Base-by-base conservation (phyloP, 805 yeast species). In the Debaryomyces tyrocola region DNA sequence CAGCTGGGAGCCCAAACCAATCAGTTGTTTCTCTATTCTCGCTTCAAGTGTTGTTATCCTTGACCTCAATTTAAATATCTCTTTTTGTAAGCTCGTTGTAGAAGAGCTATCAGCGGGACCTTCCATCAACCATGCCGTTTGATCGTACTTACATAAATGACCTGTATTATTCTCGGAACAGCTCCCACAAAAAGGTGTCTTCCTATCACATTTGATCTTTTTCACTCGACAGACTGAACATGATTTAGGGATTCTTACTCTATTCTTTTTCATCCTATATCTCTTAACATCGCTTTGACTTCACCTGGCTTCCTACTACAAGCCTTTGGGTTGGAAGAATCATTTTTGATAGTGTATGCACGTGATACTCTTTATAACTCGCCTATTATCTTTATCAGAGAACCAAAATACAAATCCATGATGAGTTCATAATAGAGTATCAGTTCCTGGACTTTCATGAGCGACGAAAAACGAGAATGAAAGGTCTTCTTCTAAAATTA, bases 191-290 rank as follows among this genome's bases (percentile, higher is more conserved):
- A 46, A 63, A 6, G 78, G 78, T 37, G 56, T 58, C 9, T 49
- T 50, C 43, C 69, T 62, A 44, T 72, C 75, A 57, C 78, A 73
- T 51, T 69, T 73, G 43, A 67, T 58, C 55, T 73, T 73, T 41
- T 65, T 60, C 47, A 62, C 64, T 15, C 77, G 55, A 47, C 78
- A 73, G 7, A 64, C 59, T 24, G 62, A 66, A 49, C 78, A 73
- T 0, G 77, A 75, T 0, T 70, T 70, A 20, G 82, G 81, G 7
- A 77, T 65, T 46, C 82, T 68, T 40, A 68, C 66, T 43, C 82
- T 63, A 14, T 31, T 6, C 17, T 14, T 31, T 6, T 70, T 67
- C 27, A 24, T 24, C 5, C 10, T 24, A 4, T 4, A 3, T 24
- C 27, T 24, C 4, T 24, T 24, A 4, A 4, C 27, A 24, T 6